Evolutionary conservation across 148 eudicot species (phyloP), one percentile per base, ranked within the genome.

Genomic region (Linanthus parryae): DNA sequence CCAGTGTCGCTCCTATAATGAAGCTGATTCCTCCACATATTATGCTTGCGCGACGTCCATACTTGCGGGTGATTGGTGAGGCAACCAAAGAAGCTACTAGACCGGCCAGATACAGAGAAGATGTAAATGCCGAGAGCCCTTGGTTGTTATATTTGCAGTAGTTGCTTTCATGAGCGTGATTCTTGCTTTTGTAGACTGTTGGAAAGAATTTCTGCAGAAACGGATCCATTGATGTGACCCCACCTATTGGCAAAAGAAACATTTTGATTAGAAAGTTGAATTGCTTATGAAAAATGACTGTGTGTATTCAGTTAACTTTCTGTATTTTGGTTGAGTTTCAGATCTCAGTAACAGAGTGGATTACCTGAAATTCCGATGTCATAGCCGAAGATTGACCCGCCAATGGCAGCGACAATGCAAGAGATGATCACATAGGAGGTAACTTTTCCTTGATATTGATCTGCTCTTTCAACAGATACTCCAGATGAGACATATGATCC

Each of bases 81-180:
- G 97, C 97, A 23, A 74, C 50, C 2, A 90, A 51, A 14, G 97
- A 73, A 1, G 95, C 61, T 29, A 78, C 79, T 46, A 90, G 50
- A 14, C 97, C 95, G 21, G 97, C 85, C 7, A 90, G 72, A 67
- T 85, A 85, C 8, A 90, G 82, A 42, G 92, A 90, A 1, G 97
- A 90, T 3, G 97, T 90, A 56, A 90, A 85, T 45, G 91, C 72
- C 25, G 92, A 78, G 13, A 90, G 68, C 57, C 90, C 88, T 55
- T 90, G 97, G 76, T 90, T 82, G 56, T 89, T 68, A 70, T 80
- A 90, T 63, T 90, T 90, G 83, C 95, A 85, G 54, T 89, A 85
- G 68, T 80, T 80, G 81, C 72, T 70, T 43, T 85, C 91, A 37
- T 75, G 88, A 19, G 85, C 85, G 13, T 47, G 72, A 21, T 33